Evolutionary conservation across 352 stramenopile genomes (phyloP).

Genomic region (Pythium periplocum): DNA sequence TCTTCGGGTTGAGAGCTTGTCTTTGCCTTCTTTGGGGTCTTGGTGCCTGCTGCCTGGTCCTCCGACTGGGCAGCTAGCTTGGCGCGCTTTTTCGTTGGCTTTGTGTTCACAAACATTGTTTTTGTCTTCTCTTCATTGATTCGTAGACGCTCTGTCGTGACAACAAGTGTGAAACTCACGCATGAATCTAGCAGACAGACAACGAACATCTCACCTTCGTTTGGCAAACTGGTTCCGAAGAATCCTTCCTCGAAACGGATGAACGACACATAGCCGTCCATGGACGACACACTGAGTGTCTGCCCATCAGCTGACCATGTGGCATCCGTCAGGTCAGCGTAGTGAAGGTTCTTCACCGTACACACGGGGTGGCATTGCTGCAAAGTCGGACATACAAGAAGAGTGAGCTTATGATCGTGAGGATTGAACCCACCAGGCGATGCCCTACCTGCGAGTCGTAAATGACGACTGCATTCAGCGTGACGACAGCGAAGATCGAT

Average conservation of each 20-base stretch:
- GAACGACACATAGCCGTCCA: slow-evolving; percentile 95
- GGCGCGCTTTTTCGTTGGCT: slow-evolving; percentile 58
- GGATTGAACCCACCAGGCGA: neutral
- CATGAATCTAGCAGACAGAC: no score
- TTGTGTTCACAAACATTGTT: slow-evolving; percentile 57
- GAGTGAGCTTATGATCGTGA: no score
- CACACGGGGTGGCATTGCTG: slow-evolving; percentile 82
- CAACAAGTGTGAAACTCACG: no score
- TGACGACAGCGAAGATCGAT: slow-evolving; percentile 93
- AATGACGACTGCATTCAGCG: slow-evolving; percentile 90
- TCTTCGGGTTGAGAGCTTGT: slow-evolving; percentile 13
- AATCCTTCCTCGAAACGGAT: slow-evolving; percentile 89
- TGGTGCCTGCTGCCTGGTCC: slow-evolving; percentile 5
- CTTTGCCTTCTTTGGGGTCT: slow-evolving; percentile 15
- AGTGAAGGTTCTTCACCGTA: slow-evolving; percentile 90
- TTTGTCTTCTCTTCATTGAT: slow-evolving; percentile 45
- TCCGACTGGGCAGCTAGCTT: neutral
- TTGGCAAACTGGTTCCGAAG: slow-evolving; percentile 34
- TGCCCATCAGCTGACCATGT: slow-evolving; percentile 90
- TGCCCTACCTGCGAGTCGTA: slow-evolving; percentile 90
- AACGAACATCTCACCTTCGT: slow-evolving; percentile 8
- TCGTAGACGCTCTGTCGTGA: slow-evolving; percentile 27
- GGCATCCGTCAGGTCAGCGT: slow-evolving; percentile 92
- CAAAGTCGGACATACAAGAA: no score
- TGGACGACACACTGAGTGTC: slow-evolving; percentile 91